Percentiles rank a stretch among this genome's conserved stretches.
Evolutionary conservation across 805 yeast species (phyloP).

Genomic region (Kregervanrija pseudodelftensis): DNA sequence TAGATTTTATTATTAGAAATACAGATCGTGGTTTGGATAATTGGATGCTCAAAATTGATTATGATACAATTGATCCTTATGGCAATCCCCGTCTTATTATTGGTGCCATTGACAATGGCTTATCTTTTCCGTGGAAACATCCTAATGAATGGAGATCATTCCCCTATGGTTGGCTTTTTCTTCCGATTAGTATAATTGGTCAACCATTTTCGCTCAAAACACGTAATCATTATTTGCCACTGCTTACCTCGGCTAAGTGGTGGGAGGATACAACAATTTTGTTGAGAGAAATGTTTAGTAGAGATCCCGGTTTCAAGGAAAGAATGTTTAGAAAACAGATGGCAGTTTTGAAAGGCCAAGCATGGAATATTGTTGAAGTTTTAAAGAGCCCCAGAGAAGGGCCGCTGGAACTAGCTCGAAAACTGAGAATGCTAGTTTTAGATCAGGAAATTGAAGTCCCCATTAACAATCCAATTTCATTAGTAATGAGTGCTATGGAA

Average conservation of each 20-base stretch:
- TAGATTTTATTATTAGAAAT: conserved; percentile 67
- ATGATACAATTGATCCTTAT: conserved; percentile 21
- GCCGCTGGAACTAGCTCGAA: conserved; percentile 57
- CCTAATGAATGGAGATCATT: conserved; percentile 78
- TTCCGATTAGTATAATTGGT: conserved; percentile 57
- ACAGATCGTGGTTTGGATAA: conserved; percentile 71
- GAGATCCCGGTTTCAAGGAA: conserved; percentile 56
- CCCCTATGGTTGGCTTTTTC: conserved; percentile 71
- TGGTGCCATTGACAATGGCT: conserved; percentile 72
- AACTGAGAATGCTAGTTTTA: conserved; percentile 48
- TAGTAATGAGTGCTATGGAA: conserved; percentile 37
- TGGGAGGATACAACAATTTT: conserved; percentile 55
- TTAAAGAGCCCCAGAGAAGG: conserved; percentile 51
- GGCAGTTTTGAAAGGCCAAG: conserved; percentile 71
- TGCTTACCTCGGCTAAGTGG: conserved; percentile 57
- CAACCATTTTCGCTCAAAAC: conserved; percentile 57
- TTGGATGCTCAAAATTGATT: conserved; percentile 65
- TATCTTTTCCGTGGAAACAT: conserved; percentile 75
- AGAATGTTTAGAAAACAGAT: conserved; percentile 63
- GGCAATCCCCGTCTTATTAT: conserved; percentile 37
- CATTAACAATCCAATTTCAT: conserved; percentile 29
- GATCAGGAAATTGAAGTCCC: conserved; percentile 62
- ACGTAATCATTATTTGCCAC: conserved; percentile 47
- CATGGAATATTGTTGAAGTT: conserved; percentile 66
- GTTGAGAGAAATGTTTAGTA: conserved; percentile 41